Evolutionary conservation across 495 filamentous ascomycete genomes (phyloP), one percentile per base, ranked within the genome.

Genomic region (Penicillium turbatum): DNA sequence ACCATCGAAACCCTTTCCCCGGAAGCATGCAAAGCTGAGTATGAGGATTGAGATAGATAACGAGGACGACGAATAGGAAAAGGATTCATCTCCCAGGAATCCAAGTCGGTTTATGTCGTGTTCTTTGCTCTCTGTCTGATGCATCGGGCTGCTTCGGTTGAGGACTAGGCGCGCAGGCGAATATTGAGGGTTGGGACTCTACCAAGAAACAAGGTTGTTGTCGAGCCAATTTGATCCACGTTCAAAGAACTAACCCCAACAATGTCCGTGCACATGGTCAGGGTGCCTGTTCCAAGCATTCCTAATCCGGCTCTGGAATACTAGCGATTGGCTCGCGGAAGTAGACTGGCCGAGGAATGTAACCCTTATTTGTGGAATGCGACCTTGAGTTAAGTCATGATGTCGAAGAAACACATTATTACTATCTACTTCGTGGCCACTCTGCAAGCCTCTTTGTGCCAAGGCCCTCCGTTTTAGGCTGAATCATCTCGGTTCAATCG

Each of bases 351-450:
- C 47, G 21, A 52, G 32, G 59, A 61, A 61, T 61, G 55, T 40
- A 58, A 61, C 55, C 46, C 30, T n/a, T 41, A 44, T 32, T 13
- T 39, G 37, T 41, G 54, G 49, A 60, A 60, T 60, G 57, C 27
- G 49, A 60, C 54, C 21, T 48, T 29, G 27, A 13, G 36, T 9
- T 16, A 26, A 40, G 26, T 37, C 31, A 32, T 40, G 48, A 52
- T 44, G 48, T 54, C 21, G 24, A 36, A 27, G 7, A 15, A 32
- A 10, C 30, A 19, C 5, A 8, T 3, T 8, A 26, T 34, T 3
- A 8, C 1, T 8, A 26, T 38, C 40, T 24, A 40, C 13, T 19
- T 26, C 40, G 2, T n/a, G 31, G 39, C 19, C 7, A n/a, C n/a
- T 42, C 21, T 15, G 21, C 32, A 32, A 34, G 17, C 21, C 16